Base-by-base conservation (phyloP, 2,329 filamentous ascomycete genomes). In the Kalmusia sp. region DNA sequence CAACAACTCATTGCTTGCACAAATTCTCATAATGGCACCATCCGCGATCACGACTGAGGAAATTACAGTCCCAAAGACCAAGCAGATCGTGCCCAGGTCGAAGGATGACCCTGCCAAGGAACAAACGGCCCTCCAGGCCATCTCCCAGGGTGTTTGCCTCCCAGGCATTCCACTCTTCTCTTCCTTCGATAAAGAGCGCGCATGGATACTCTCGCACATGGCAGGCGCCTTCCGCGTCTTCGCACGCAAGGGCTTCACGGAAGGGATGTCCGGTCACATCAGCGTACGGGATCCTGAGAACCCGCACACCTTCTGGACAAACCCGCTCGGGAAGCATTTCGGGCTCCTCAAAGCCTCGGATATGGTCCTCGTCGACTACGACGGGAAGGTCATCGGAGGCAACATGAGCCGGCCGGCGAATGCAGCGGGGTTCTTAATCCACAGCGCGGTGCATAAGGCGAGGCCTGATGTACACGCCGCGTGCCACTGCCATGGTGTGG, bases 231-330 rank as follows among this genome's bases (percentile, higher is more conserved):
- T 91, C 72, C 84, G 88, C 24, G 81, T 88, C 66, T 90, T 88
- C 69, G 79, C 85, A 1, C 82, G 86, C 40, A 82, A 84, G 62
- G 85, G 84, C 44, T 89, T 85, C 71, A 85, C 84, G 0, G 87
- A 90, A 28, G 88, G 88, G 49, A 88, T 89, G 77, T 80, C 80
- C 24, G 87, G 87, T 0, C 87, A 90, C 70, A 90, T 91, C 59
- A 82, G 78, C 12, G 83, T 90, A 1, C 80, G 87, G 11, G 87
- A 90, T 66, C 87, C 87, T 0, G 85, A 89, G 68, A 77, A 83
- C 60, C 75, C 76, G 0, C 76, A 84, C 54, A 78, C 79, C 12
- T 87, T 89, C 72, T 91, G 89, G 88, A 90, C 88, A 68, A 90
- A 84, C 75, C 87, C 73, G 51, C 75, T 90, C 1, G 86, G 84